Conservation (phyloP, 176 grass and related monocot species). For the Panicum miliaceum region DNA sequence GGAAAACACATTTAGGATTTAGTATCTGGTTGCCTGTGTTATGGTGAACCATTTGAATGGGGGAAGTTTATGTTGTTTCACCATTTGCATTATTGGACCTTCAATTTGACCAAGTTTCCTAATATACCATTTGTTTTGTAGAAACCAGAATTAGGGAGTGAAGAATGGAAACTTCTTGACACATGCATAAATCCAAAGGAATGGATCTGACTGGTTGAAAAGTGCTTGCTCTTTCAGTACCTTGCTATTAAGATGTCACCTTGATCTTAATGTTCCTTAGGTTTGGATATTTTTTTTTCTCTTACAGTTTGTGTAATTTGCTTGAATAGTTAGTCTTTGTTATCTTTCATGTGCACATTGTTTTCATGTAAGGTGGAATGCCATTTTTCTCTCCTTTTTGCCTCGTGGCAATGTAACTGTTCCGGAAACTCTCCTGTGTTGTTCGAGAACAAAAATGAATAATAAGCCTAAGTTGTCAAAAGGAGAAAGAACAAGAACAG, state of each 20-base stretch:
- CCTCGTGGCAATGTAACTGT: too few species aligned
- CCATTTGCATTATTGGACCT: not conserved
- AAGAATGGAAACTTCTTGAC: constrained; percentile 94
- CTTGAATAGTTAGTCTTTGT: too few species aligned
- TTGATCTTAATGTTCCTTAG: not conserved
- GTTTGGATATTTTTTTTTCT: not conserved
- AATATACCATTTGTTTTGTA: constrained; percentile 40
- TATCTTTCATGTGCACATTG: too few species aligned
- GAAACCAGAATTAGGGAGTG: constrained; percentile 79
- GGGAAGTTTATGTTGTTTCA: not conserved
- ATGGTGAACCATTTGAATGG: not conserved
- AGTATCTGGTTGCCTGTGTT: not conserved
- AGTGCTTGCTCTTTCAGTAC: not conserved
- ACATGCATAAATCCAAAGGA: constrained; percentile 91
- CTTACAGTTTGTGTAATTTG: too few species aligned
- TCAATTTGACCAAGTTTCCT: constrained; percentile 8
- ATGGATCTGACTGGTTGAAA: constrained; percentile 62
- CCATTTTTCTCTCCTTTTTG: too few species aligned
- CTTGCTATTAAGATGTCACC: not conserved
- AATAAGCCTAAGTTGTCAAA: not conserved
- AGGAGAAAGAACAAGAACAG: not conserved
- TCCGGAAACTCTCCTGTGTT: too few species aligned
- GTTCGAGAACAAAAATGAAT: not conserved
- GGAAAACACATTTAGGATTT: not conserved
- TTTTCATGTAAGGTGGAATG: too few species aligned